Evolutionary conservation across 352 stramenopile species (phyloP), one percentile per base, ranked within the genome.

Genomic region (Globisporangium carolinianum): DNA sequence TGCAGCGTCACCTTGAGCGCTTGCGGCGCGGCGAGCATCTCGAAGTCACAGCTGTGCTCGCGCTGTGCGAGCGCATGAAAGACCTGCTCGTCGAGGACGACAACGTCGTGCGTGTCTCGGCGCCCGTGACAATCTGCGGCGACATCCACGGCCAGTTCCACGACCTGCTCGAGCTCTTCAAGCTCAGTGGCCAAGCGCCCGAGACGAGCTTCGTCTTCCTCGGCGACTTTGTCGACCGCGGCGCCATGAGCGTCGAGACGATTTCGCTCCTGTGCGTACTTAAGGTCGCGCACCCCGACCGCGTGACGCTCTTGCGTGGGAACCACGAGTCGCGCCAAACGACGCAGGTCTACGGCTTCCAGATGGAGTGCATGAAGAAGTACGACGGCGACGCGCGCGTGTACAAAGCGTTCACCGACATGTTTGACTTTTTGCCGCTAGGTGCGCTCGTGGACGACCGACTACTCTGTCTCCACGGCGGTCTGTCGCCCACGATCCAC

Each of bases 61-160:
- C 75, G 15, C 68, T 94, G 9, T 89, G 78, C 52, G 76, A 86
- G 57, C 75, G 73, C 24, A 75, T 88, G 47, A 86, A 86, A 51
- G 79, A 92, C 53, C 54, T 87, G 2, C 68, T 89, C 12, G 68
- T 81, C 8, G 75, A 86, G 57, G 86, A 97, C 54, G 79, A 91
- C 43, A 96, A 94, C 58, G 76, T 96, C 18, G 76, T 97, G 24
- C 56, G 59, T 35, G 73, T 97, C 8, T 49, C 55, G n/a, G 79
- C 85, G 18, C 87, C 89, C 59, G 75, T 97, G 48, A 86, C 76
- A 17, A 79, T 95, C 32, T 91, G 89, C 46, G 95, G 96, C 48
- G 96, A 99, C 77, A 89, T 99, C 57, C 96, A 99, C 71, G 96
- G 96, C 11, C 96, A 98, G 74, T 98, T 98, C 75, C 96, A 96